Percentiles rank a stretch among this genome's conserved stretches.
These are phyloP conservation scores for Auriscalpium vulgare DNA, from an alignment of 768 basidiomycete species.

Conservation along the genomic window DNA sequence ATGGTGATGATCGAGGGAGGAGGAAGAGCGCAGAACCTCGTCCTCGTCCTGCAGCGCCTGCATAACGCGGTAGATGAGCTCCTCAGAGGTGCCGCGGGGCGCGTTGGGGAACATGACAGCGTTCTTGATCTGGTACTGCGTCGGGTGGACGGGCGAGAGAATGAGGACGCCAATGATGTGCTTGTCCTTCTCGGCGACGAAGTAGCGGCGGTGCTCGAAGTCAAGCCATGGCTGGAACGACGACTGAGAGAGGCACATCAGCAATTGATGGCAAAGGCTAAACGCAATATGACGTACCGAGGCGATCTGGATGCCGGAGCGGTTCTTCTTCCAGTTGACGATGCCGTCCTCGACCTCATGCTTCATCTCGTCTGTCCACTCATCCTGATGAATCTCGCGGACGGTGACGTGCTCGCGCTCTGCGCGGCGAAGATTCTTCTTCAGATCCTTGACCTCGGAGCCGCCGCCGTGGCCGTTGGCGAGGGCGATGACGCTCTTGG, in stretches of 20 bases:
- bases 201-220: conserved; percentile 47
- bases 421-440: conserved; percentile 53
- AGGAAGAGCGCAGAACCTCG: not conserved
- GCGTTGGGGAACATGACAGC: conserved; percentile 44
- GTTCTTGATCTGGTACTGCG: conserved; percentile 49
- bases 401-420: conserved; percentile 47
- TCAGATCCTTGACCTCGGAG: conserved; percentile 44
- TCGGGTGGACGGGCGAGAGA: conserved; percentile 36
- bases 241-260: conserved; percentile 21
- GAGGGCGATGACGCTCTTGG: conserved; percentile 37
- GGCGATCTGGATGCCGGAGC: conserved; percentile 48
- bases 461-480: conserved; percentile 20
- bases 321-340: conserved; percentile 43
- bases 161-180: conserved; percentile 43
- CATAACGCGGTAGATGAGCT: conserved; percentile 41
- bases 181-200: conserved; percentile 35
- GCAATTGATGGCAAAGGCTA: not conserved
- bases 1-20: not conserved
- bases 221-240: conserved; percentile 49
- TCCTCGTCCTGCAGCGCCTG: conserved; percentile 27
- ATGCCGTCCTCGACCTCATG: conserved; percentile 44
- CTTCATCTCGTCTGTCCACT: conserved; percentile 38
- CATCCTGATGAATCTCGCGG: conserved; percentile 31
- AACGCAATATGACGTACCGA: not conserved
- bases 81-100: conserved; percentile 46